Base-by-base conservation (phyloP, 768 basidiomycete genomes). In the Mycena epipterygia region DNA sequence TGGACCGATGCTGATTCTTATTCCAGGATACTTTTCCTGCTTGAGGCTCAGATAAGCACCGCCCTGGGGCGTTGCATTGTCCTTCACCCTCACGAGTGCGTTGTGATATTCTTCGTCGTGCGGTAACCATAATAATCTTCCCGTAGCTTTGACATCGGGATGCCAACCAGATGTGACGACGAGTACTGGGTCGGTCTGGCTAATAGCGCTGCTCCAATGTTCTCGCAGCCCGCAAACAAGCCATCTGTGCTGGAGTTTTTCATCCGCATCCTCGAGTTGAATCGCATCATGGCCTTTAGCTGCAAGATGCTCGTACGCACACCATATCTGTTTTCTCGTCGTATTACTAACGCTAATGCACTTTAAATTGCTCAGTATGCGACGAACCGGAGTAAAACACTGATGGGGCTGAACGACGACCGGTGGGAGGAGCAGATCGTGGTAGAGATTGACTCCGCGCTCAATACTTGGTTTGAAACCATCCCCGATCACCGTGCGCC, bases 361-460 rank as follows among this genome's bases (percentile, higher is more conserved):
- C n/a, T n/a, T n/a, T n/a, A n/a, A n/a, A n/a, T n/a, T n/a, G n/a
- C 33, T 2, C 37, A 48, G 93, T 95, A 95, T 89, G 91, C 74
- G 91, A 90, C 76, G 89, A 89, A 75, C 84, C 87, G 5, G 87
- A 88, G 75, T 44, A 41, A 21, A 82, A 89, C 2, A 62, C 81
- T 70, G 71, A 89, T 67, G 14, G 64, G 64, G 13, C 23, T 56
- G 64, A 44, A 33, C 0, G 67, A 62, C 32, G 67, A 68, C 35
- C 37, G 17, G 35, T 93, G 90, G 80, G 90, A 91, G 65, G 87
- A 91, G 67, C 86, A 88, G 52, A 84, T 90, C 23, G 90, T 95
- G 4, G 87, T 90, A 5, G 91, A 93, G 64, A 83, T 95, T 4
- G 94, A 95, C 80, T 91, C 91, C 5, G 88, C 89, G 3, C 81